A percentile compares a stretch with the other conserved stretches of the same genome.
Conservation (phyloP, 768 basidiomycete genomes). For the Suillus subluteus region DNA sequence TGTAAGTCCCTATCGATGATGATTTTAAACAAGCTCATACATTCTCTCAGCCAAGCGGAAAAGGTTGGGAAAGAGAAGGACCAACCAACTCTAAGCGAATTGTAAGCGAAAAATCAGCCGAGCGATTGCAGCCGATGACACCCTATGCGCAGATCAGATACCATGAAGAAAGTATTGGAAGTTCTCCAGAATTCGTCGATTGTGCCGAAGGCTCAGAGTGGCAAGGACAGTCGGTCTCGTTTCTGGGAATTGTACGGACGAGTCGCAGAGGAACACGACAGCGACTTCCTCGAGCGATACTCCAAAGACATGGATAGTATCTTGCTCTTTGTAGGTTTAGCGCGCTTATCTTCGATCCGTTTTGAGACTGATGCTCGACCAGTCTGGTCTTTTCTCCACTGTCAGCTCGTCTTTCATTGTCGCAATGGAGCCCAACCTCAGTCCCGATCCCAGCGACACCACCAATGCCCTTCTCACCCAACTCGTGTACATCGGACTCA, state of each 20-base stretch:
- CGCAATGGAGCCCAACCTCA: slow-evolving; percentile 13
- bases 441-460: slow-evolving; percentile 15
- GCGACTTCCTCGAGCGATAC: slow-evolving; percentile 20
- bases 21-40: background rate
- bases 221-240: background rate
- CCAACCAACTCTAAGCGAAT: background rate
- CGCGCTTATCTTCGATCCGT: background rate
- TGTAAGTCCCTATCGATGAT: background rate
- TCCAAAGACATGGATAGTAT: slow-evolving; percentile 21
- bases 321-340: slow-evolving; percentile 24
- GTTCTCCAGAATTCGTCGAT: background rate
- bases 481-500: slow-evolving; percentile 9
- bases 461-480: slow-evolving; percentile 16
- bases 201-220: background rate
- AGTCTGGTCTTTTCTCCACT: slow-evolving; percentile 20
- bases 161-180: background rate
- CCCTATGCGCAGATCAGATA: background rate
- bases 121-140: background rate
- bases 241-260: slow-evolving; percentile 18
- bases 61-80: background rate
- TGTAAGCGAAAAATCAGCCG: background rate
- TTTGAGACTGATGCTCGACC: background rate
- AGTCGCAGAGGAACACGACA: slow-evolving; percentile 21
- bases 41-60: background rate
- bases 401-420: slow-evolving; percentile 18